Conservation (phyloP, 2,329 filamentous ascomycete genomes). For the Talaromyces piceae region DNA sequence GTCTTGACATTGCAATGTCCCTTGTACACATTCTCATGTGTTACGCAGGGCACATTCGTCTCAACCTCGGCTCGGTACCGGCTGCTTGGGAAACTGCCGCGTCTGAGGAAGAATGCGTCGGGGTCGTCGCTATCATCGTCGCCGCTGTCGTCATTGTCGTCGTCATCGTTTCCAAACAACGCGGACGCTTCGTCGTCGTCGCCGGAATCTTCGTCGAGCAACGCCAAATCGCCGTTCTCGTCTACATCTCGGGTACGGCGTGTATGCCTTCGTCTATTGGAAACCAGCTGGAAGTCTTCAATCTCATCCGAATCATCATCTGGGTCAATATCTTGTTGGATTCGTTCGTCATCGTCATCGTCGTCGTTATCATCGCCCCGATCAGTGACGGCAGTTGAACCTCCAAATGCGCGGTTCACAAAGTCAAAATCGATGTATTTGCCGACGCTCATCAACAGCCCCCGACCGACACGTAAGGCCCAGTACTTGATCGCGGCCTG, state of each 20-base stretch:
- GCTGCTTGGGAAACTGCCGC: constrained; percentile 40
- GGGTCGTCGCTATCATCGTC: constrained; percentile 25
- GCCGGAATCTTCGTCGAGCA: constrained; percentile 14
- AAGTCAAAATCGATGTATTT: constrained; percentile 50
- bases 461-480: constrained; percentile 53
- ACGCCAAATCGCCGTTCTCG: constrained; percentile 16
- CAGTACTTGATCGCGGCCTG: constrained; percentile 43
- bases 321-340: constrained; percentile 43
- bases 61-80: constrained; percentile 47
- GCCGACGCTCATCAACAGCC: constrained; percentile 51
- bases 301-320: constrained; percentile 40
- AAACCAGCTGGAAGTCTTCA: constrained; percentile 24
- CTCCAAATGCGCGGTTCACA: constrained; percentile 56
- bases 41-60: constrained; percentile 46
- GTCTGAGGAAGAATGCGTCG: constrained; percentile 35
- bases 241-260: constrained; percentile 2
- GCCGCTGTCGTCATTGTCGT: constrained; percentile 26
- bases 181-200: too few species aligned
- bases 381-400: constrained; percentile 40
- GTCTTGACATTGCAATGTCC: constrained; percentile 62
- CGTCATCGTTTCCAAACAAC: too few species aligned
- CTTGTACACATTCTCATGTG: constrained; percentile 51
- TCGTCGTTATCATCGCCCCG: constrained; percentile 27
- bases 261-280: constrained; percentile 1
- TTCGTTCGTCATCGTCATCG: constrained; percentile 40